Conservation (phyloP, 2,329 filamentous ascomycete species). For the Westerdykella sp. region DNA sequence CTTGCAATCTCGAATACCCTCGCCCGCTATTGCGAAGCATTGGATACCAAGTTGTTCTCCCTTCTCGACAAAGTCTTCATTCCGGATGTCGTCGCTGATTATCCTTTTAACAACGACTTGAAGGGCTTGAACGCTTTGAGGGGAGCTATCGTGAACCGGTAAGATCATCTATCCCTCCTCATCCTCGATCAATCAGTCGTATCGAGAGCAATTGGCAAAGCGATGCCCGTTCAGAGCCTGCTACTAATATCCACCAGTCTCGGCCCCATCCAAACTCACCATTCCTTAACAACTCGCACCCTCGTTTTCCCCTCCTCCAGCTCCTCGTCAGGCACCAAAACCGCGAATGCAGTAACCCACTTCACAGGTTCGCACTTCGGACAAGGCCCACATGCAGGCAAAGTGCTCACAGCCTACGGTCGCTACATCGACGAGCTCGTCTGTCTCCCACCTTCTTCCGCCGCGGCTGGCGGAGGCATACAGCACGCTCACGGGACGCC, state of each 20-base stretch:
- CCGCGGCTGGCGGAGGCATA: constrained; percentile 4
- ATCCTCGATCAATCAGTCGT: not conserved
- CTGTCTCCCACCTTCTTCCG: constrained; percentile 5
- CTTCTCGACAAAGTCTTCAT: constrained; percentile 38
- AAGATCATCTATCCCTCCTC: constrained; percentile 1
- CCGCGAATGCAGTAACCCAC: constrained; percentile 36
- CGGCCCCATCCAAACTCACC: constrained; percentile 38
- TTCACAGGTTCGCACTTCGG: constrained; percentile 42
- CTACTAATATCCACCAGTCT: constrained; percentile 22
- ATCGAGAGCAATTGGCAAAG: not conserved
- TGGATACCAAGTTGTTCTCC: constrained; percentile 39
- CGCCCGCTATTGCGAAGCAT: constrained; percentile 40
- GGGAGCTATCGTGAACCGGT: constrained; percentile 32
- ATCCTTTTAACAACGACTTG: constrained; percentile 34
- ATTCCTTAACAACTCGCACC: constrained; percentile 40
- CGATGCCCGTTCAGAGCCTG: not conserved
- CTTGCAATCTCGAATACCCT: constrained; percentile 40
- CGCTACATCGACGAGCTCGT: constrained; percentile 38
- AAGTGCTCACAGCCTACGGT: constrained; percentile 39
- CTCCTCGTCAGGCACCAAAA: constrained; percentile 17
- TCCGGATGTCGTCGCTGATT: constrained; percentile 35
- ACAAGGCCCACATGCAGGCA: constrained; percentile 38
- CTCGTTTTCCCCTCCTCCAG: constrained; percentile 23
- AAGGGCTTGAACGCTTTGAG: constrained; percentile 31
- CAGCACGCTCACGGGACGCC: too few species aligned